Conservation (phyloP, 2,329 filamentous ascomycete genomes). For the Sporothrix brunneoviolacea region DNA sequence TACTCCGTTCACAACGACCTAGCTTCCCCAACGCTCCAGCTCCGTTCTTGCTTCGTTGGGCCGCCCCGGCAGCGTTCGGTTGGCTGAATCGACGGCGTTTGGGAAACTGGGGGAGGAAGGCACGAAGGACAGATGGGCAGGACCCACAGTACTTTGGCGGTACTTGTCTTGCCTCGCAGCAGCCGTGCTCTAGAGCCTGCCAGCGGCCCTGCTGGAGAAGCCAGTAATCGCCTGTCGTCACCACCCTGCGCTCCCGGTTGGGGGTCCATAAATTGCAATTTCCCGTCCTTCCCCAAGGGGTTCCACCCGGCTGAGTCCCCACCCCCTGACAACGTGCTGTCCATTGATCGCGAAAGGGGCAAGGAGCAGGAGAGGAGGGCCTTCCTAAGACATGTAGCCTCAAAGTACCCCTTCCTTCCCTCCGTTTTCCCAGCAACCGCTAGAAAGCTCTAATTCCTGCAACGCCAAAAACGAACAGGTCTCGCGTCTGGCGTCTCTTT, state of each 20-base stretch:
- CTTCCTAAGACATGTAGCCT: neutral
- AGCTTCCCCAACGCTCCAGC: conserved; percentile 19
- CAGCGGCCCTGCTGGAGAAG: neutral
- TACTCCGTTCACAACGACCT: neutral
- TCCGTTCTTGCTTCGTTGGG: conserved; percentile 15
- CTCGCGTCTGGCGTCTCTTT: neutral
- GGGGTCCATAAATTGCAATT: neutral
- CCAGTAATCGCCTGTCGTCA: too few species aligned
- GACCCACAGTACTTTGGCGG: conserved; percentile 10
- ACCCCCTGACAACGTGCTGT: neutral
- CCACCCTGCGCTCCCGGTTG: too few species aligned
- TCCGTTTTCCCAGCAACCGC: conserved; percentile 10
- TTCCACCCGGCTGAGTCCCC: neutral
- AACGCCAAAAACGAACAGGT: conserved; percentile 1
- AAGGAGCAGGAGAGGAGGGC: neutral
- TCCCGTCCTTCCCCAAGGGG: neutral
- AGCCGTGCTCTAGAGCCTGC: too few species aligned
- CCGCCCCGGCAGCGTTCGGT: conserved; percentile 12
- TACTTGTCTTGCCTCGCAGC: too few species aligned
- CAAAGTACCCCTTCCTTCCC: conserved; percentile 1
- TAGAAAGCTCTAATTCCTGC: conserved; percentile 6
- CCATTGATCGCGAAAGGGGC: neutral
- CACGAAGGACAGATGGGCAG: neutral
- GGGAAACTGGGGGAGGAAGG: conserved; percentile 8
- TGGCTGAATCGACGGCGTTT: conserved; percentile 14